A percentile compares a stretch with the other conserved stretches of the same genome.
phyloP scores from a whole-genome alignment of 805 yeast species.

The Candida argentea region DNA sequence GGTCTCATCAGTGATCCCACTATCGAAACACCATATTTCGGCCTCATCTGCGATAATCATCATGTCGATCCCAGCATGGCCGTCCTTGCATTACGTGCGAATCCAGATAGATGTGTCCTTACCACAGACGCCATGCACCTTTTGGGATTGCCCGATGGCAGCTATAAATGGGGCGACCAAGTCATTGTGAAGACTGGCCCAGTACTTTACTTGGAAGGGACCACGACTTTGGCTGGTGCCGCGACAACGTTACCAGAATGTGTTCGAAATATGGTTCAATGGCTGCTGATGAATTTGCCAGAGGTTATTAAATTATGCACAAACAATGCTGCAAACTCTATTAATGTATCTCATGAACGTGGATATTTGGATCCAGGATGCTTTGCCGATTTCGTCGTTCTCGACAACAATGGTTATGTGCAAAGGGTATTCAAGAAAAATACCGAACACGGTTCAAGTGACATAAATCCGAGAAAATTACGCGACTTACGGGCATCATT shows the following conservation, averaged over 20 bases:
- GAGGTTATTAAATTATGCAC: conserved; percentile 49
- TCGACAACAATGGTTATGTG: conserved; percentile 34
- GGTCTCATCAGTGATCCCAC: conserved; percentile 33
- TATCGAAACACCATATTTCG: conserved; percentile 34
- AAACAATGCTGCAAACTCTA: conserved; percentile 41
- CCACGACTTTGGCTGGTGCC: conserved; percentile 51
- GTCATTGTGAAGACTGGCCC: conserved; percentile 38
- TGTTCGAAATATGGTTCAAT: conserved; percentile 37
- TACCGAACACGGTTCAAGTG: conserved; percentile 10
- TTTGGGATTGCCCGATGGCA: conserved; percentile 49
- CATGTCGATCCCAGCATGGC: conserved; percentile 50
- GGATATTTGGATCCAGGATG: conserved; percentile 44
- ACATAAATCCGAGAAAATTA: conserved; percentile 1
- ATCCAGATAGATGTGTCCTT: conserved; percentile 43
- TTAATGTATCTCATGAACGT: conserved; percentile 32
- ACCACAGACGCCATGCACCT: conserved; percentile 53
- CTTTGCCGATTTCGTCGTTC: conserved; percentile 46
- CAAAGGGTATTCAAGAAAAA: conserved; percentile 45
- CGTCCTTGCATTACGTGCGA: conserved; percentile 38
- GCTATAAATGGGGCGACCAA: conserved; percentile 42
- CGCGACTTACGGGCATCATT: too few relatives aligned
- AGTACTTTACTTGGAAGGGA: conserved; percentile 38
- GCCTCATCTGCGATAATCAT: conserved; percentile 48
- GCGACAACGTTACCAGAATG: conserved; percentile 47
- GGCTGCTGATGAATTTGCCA: conserved; percentile 40